Evolutionary conservation across 495 filamentous ascomycete genomes (phyloP).

Genomic region (Cladorrhinum samala): DNA sequence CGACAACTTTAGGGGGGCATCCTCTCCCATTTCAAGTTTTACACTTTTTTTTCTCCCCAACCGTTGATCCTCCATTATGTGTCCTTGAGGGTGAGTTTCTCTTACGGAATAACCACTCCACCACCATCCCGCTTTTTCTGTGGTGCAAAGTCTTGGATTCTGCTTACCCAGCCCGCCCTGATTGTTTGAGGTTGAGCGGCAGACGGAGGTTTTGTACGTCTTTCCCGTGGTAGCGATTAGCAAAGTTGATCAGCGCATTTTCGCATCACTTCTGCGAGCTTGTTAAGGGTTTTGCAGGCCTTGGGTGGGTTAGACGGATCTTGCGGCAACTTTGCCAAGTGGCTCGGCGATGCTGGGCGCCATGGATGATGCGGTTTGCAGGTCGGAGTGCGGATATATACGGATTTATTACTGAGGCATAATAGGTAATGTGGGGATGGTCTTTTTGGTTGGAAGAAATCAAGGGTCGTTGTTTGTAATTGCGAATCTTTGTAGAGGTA

Average conservation of each 20-base stretch:
- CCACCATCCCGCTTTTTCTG: too few relatives aligned
- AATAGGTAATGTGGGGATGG: too few relatives aligned
- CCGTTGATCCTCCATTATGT: not conserved
- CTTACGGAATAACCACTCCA: not conserved
- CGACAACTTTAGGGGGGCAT: too few relatives aligned
- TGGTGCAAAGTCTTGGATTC: not conserved
- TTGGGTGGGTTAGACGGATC: not conserved
- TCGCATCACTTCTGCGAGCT: too few relatives aligned
- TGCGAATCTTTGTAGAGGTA: too few relatives aligned
- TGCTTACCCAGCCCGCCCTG: not conserved
- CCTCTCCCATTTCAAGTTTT: too few relatives aligned
- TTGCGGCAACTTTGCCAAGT: not conserved
- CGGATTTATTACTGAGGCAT: too few relatives aligned
- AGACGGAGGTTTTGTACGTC: too few relatives aligned
- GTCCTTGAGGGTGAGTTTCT: not conserved
- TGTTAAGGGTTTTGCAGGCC: not conserved
- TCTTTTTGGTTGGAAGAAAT: too few relatives aligned
- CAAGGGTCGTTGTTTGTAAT: too few relatives aligned
- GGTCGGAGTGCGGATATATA: too few relatives aligned
- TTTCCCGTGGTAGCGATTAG: not conserved
- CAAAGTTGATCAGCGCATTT: not conserved
- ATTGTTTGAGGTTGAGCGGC: not conserved
- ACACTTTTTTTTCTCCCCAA: too few relatives aligned
- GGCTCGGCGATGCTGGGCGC: not conserved
- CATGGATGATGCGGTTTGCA: not conserved